Evolutionary conservation across 192 early-diverging fungal species (phyloP), one percentile per base, ranked within the genome.

Genomic region (Dimargaris xerosporica): DNA sequence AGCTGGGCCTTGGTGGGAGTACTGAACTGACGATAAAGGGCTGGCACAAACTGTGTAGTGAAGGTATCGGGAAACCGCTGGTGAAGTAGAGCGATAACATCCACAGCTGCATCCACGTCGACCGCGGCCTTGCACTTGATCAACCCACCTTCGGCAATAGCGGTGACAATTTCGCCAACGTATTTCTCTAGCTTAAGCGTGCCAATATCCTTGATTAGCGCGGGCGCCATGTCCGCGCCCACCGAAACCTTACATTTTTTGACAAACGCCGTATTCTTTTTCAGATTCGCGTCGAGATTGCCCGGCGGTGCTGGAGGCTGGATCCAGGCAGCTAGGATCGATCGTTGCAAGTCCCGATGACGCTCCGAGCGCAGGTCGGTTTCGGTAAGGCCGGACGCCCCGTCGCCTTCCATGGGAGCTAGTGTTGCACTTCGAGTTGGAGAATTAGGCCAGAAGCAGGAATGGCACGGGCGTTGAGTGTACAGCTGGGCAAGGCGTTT

Each of bases 171-270:
- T 78, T 99, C 96, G 44, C 84, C 85, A 61, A 96, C 81, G 69
- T 97, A 99, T 69, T 98, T 99, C 70, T 94, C 94, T n/a, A 98
- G 78, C 67, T 86, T 91, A 17, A 99, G 78, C 51, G 84, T 78
- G 41, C 76, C 77, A 30, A 94, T 80, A 63, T 96, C 93, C 25
- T 85, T 80, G 42, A 91, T 63, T 25, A 94, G 75, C 66, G 89
- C 89, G 34, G 66, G 71, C 0, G 67, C 68, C 44, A 63, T 82
- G 64, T 86, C 89, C 43, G 73, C 86, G 63, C 75, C 78, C 65
- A 81, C 78, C 69, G 78, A 86, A 23, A 78, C 70, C 64, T 83
- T 89, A 80, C 77, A 98, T 64, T 94, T 94, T 68, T 91, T 91
- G 62, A 96, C 90, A 68, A 99, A 98, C 17, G 85, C 82, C 6